Evolutionary conservation across 768 basidiomycete genomes (phyloP).

Genomic region (Tricholoma bakamatsutake): DNA sequence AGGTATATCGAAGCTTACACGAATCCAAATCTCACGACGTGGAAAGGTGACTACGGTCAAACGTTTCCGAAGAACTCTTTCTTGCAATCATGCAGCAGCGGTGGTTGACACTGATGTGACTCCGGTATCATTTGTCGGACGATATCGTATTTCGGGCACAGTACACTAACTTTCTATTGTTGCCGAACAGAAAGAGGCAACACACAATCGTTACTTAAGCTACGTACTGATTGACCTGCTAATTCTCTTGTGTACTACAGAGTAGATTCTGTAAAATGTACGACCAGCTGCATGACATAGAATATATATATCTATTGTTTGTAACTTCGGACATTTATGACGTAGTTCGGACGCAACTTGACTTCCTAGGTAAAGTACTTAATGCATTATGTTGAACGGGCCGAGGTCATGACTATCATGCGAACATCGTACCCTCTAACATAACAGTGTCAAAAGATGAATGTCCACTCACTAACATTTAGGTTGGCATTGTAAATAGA

Average conservation of each 20-base stretch:
- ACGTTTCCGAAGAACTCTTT: constrained; percentile 53
- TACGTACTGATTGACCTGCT: not conserved
- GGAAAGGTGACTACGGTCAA: constrained; percentile 38
- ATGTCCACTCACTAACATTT: no score
- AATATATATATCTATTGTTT: no score
- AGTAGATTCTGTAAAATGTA: not conserved
- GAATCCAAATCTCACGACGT: constrained; percentile 51
- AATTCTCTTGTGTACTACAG: not conserved
- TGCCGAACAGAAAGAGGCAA: not conserved
- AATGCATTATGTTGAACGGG: no score
- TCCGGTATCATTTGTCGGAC: not conserved
- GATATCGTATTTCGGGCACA: not conserved
- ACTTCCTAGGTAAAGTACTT: no score
- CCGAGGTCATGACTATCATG: no score
- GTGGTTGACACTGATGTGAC: not conserved
- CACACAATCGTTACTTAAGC: not conserved
- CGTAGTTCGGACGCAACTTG: no score
- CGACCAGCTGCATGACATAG: not conserved
- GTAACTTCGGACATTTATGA: no score
- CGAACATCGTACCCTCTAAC: no score
- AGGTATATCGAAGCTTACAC: constrained; percentile 59
- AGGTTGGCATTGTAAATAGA: not conserved
- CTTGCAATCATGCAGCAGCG: constrained; percentile 20
- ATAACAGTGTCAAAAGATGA: no score
- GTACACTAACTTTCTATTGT: not conserved